Conservation (phyloP, 495 filamentous ascomycete species). For the Penicilliopsis zonata region DNA sequence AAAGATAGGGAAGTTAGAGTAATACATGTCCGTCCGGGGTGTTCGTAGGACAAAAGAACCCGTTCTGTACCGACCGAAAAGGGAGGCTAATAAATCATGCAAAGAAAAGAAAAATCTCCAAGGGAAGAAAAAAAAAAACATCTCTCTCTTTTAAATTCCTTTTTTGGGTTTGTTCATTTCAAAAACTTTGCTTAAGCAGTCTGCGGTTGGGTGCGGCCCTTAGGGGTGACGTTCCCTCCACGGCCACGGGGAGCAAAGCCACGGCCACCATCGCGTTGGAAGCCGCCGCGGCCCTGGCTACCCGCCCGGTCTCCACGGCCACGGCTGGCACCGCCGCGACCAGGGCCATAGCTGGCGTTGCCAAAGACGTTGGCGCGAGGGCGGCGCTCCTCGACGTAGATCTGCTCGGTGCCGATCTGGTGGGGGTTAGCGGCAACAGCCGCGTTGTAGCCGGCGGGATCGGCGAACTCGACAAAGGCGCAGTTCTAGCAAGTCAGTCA, state of each 20-base stretch:
- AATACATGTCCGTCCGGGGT: slow-evolving; percentile 31
- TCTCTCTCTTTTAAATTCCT: slow-evolving; percentile 3
- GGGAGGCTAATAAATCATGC: neutral
- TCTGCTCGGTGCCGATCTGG: slow-evolving; percentile 63
- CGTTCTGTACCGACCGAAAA: slow-evolving; percentile 8
- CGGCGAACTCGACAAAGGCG: slow-evolving; percentile 89
- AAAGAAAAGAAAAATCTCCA: slow-evolving; percentile 1
- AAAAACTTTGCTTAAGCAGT: slow-evolving; percentile 25
- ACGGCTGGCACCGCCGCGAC: slow-evolving; percentile 45
- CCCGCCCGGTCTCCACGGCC: slow-evolving; percentile 58
- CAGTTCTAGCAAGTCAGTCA: too few relatives aligned
- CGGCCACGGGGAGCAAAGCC: slow-evolving; percentile 41
- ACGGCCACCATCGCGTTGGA: slow-evolving; percentile 51
- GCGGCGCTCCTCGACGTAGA: slow-evolving; percentile 82
- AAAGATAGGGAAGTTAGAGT: too few relatives aligned
- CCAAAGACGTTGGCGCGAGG: slow-evolving; percentile 56
- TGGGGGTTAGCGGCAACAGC: slow-evolving; percentile 81
- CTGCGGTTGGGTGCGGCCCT: slow-evolving; percentile 38
- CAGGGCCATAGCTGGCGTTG: slow-evolving; percentile 42
- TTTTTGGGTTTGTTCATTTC: slow-evolving; percentile 1
- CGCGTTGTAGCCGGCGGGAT: slow-evolving; percentile 61
- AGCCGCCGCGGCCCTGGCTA: slow-evolving; percentile 55
- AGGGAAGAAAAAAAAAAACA: slow-evolving; percentile 3
- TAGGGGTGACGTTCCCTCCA: slow-evolving; percentile 36
- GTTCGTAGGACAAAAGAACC: slow-evolving; percentile 7